These are phyloP conservation scores for Periconia macrospinosa DNA, from an alignment of 2,329 filamentous ascomycete species.

Conservation along the genomic window DNA sequence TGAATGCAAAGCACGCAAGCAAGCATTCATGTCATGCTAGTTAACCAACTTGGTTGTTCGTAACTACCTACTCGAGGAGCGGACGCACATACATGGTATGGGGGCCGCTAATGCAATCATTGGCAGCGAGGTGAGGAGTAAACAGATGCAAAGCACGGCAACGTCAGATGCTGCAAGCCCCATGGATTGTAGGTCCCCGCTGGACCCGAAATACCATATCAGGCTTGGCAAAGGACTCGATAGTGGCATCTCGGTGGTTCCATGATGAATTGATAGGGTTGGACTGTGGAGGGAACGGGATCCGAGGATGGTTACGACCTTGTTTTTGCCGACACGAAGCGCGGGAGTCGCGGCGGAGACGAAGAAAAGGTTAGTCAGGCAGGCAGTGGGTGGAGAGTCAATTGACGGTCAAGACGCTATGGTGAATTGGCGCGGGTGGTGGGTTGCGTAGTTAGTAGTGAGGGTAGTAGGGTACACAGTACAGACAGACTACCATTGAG, in stretches of 20 bases:
- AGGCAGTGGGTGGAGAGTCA: conserved; percentile 33
- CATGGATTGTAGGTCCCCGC: conserved; percentile 24
- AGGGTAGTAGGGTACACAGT: no score
- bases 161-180: conserved; percentile 37
- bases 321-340: conserved; percentile 16
- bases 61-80: conserved; percentile 25
- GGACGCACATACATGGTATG: conserved; percentile 5
- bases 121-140: conserved; percentile 29
- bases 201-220: conserved; percentile 22
- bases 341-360: conserved; percentile 38
- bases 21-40: no score
- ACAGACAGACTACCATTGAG: no score
- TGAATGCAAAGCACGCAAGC: no score
- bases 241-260: not conserved
- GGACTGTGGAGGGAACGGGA: conserved; percentile 29
- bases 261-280: conserved; percentile 19
- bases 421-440: conserved; percentile 31
- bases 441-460: conserved; percentile 28
- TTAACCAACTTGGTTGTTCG: no score
- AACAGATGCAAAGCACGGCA: conserved; percentile 27
- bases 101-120: conserved; percentile 35
- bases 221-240: conserved; percentile 30
- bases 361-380: no score
- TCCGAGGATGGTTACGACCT: conserved; percentile 12
- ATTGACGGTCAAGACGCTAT: conserved; percentile 34